A percentile compares a stretch with the other conserved stretches of the same genome.
phyloP scores from a whole-genome alignment of 2,329 filamentous ascomycete genomes.

The Hymenotorrendiella dingleyae region DNA sequence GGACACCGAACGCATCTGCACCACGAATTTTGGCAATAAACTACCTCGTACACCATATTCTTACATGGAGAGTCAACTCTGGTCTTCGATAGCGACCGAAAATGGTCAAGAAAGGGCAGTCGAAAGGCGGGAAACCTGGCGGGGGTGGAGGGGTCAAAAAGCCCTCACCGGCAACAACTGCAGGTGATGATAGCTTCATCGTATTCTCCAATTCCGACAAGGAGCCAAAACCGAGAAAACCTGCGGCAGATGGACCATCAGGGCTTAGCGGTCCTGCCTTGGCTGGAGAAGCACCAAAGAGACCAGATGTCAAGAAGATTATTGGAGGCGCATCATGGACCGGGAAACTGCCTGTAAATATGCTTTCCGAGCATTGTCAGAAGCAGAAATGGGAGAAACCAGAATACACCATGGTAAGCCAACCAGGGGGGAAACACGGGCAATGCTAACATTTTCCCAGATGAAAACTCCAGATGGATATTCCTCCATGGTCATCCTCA shows the following conservation, averaged over 20 bases:
- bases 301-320: constrained; percentile 67
- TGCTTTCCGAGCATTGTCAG: constrained; percentile 90
- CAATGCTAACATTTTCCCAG: constrained; percentile 28
- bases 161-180: constrained; percentile 20
- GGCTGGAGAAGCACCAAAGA: constrained; percentile 28
- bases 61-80: constrained; percentile 15
- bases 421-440: no score
- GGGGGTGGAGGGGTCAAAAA: constrained; percentile 26
- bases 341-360: constrained; percentile 88
- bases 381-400: constrained; percentile 94
- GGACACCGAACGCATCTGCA: no score
- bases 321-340: constrained; percentile 97
- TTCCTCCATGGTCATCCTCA: constrained; percentile 76
- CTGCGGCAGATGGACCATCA: constrained; percentile 10
- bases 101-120: constrained; percentile 32
- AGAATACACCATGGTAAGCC: constrained; percentile 72
- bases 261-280: constrained; percentile 23
- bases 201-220: constrained; percentile 54
- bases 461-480: constrained; percentile 67
- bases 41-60: background rate
- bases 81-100: constrained; percentile 13
- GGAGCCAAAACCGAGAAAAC: constrained; percentile 34
- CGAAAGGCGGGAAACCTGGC: constrained; percentile 30
- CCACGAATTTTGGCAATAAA: background rate
- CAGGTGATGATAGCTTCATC: constrained; percentile 46